These are phyloP conservation scores for Diaporthe sp. DNA, from an alignment of 2,329 filamentous ascomycete genomes.

Conservation along the genomic window DNA sequence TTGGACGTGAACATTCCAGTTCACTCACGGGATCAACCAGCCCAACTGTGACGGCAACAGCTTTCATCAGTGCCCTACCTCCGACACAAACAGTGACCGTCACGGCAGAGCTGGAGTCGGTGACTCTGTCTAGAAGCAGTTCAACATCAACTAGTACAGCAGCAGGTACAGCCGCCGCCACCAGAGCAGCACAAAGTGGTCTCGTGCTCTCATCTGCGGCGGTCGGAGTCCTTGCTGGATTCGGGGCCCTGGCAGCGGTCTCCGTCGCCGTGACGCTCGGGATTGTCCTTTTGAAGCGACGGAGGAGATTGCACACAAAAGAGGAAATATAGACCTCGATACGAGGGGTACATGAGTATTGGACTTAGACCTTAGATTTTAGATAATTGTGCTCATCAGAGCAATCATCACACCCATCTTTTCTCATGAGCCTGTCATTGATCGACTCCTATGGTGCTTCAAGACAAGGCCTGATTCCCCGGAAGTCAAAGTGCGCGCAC, in stretches of 20 bases:
- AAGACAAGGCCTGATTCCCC: not conserved
- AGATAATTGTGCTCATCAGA: not conserved
- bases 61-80: not conserved
- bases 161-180: not conserved
- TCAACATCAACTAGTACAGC: not conserved
- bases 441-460: too few species aligned
- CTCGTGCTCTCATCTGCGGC: not conserved
- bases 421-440: rapidly evolving
- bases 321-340: not conserved
- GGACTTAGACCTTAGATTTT: not conserved
- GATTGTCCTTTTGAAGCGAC: not conserved
- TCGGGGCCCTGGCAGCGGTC: constrained; percentile 1
- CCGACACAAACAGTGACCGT: constrained; percentile 11
- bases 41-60: not conserved
- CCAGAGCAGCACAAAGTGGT: not conserved
- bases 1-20: not conserved
- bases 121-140: not conserved
- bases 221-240: not conserved
- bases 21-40: not conserved
- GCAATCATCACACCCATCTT: too few species aligned
- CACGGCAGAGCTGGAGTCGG: not conserved
- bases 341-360: not conserved
- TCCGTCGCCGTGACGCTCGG: not conserved
- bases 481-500: not conserved
- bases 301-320: not conserved